Evolutionary conservation across 1,284 basidiomycete genomes (phyloP), one percentile per base, ranked within the genome.

Genomic region (Rhodotorula sp.): DNA sequence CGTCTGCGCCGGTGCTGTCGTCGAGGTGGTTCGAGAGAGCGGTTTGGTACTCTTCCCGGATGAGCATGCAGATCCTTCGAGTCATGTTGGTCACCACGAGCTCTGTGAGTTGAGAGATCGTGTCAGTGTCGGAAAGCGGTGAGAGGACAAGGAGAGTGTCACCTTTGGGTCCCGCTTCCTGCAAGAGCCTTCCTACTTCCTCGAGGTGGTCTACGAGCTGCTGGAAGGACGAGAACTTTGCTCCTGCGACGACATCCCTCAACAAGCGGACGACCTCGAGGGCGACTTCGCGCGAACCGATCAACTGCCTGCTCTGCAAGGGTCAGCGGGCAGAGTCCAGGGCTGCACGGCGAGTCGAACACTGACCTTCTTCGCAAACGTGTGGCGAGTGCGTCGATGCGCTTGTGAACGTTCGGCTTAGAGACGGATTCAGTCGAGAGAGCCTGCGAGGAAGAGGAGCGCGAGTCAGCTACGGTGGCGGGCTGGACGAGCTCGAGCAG

Each of bases 111-210:
- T 0, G 48, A n/a, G 12, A 42, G 7, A 29, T 2, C 22, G n/a
- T n/a, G 33, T 62, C 45, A 64, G 62, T 24, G 5, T 37, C 22
- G 10, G 18, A 7, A 7, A 4, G 26, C 42, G n/a, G n/a, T n/a
- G n/a, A n/a, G n/a, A n/a, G n/a, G n/a, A n/a, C n/a, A n/a, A n/a
- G n/a, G n/a, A n/a, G n/a, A n/a, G n/a, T n/a, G n/a, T n/a, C n/a
- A 93, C 94, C 93, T 87, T 95, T 94, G 17, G 93, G 92, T 79
- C 97, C 94, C 20, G 93, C 92, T 53, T 92, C 89, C 33, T 91
- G 88, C 57, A 98, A 82, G 72, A 86, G 86, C 74, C 86, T 84
- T 2, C 95, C 95, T 5, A 93, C 89, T 61, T 84, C 83, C 68
- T 91, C 88, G 76, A 99, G 90, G 70, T 93, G 87, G 49, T 84